A percentile compares a stretch with the other conserved stretches of the same genome.
Evolutionary conservation across 139 green algal species (phyloP).

Genomic region (Zygnema cylindricum): DNA sequence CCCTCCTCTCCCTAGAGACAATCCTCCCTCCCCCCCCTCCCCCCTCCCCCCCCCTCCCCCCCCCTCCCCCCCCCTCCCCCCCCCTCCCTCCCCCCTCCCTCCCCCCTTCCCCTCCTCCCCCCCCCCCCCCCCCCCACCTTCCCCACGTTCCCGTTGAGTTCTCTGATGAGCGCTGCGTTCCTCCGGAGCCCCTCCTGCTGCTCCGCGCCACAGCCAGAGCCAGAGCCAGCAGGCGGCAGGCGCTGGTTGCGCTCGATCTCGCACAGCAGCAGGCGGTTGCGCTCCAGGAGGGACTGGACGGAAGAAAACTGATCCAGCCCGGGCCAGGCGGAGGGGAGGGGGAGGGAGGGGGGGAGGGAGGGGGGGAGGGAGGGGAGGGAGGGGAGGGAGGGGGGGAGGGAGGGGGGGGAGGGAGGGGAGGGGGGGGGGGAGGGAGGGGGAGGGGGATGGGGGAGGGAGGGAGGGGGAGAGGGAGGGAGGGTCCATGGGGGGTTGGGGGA

Average conservation of each 20-base stretch:
- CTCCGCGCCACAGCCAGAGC: background rate
- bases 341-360: background rate
- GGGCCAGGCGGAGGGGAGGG: background rate
- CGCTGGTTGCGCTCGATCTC: constrained; percentile 74
- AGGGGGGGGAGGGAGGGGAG: background rate
- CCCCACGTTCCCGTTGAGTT: constrained; percentile 70
- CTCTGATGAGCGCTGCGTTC: constrained; percentile 69
- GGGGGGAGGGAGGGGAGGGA: background rate
- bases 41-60: background rate
- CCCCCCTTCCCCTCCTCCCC: background rate
- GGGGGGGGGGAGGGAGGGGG: too few relatives aligned
- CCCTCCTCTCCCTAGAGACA: background rate
- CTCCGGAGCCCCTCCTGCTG: constrained; percentile 67
- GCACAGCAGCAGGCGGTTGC: constrained; percentile 64
- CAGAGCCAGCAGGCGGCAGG: too few relatives aligned
- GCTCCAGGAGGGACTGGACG: constrained; percentile 48
- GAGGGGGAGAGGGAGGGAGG: background rate
- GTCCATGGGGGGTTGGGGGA: background rate
- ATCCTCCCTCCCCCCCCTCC: background rate
- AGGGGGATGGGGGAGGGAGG: background rate
- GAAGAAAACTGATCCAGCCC: constrained; percentile 24
- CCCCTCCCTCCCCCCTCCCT: too few relatives aligned
- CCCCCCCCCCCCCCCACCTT: constrained; percentile 49
- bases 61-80: background rate
- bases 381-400: background rate